Base-by-base conservation (phyloP, 805 yeast species). In the Sugiyamaella smithiae region DNA sequence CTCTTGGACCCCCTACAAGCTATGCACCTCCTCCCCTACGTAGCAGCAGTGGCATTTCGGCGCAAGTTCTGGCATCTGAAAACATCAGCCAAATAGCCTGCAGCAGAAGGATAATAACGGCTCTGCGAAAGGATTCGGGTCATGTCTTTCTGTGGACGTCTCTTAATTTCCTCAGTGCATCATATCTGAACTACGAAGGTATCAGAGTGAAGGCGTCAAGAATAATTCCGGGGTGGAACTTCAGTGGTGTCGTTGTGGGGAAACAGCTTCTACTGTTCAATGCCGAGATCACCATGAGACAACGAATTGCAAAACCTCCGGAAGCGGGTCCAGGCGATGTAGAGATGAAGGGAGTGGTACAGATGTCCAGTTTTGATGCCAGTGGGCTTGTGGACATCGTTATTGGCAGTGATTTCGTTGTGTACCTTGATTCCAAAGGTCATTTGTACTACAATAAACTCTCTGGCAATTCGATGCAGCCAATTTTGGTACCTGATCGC, bases 211-310 rank as follows among this genome's bases (percentile, higher is more conserved):
- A 35, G 8, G 38, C 38, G 9, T 16, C 38, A 50, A 56, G 74
- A 53, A 73, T 81, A 7, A 70, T 72, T 9, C 82, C 87, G 14
- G 93, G 91, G 0, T 85, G 91, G 91, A 74, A 76, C 50, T 63
- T 74, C 12, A 76, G 78, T 45, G 77, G 78, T 36, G 77, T 78
- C 17, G 68, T 72, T 42, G 64, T 81, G 2, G 20, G 22, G 12
- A 19, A 19, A 5, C 7, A 11, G 29, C 22, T 35, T 11, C 3
- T 35, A 35, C 22, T 35, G 16, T 35, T 35, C 16, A 19, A 35
- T 35, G 16, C 38, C 19, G 38, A 35, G 16, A 35, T 14, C 9
- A 14, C 20, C 7, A 35, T 35, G 38, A 35, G 38, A 35, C 19
- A 40, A 22, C 32, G 25, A 16, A 22, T 25, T 17, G n/a, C 23